Conservation (phyloP, 352 stramenopile species). For the Phytophthora litchii region DNA sequence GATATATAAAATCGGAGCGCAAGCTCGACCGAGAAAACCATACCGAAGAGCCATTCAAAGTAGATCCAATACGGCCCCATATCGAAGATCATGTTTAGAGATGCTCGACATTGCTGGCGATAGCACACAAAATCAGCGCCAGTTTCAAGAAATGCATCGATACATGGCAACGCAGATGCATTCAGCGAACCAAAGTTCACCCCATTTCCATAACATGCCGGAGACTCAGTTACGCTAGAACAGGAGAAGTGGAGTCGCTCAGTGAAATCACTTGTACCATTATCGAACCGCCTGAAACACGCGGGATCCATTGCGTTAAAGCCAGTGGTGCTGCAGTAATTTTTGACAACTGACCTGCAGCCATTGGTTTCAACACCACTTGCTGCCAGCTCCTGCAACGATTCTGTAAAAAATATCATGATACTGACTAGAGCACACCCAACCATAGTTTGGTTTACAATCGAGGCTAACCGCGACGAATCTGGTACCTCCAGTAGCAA, state of each 20-base stretch:
- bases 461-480: slow-evolving; percentile 48
- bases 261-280: slow-evolving; percentile 39
- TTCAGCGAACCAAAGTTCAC: slow-evolving; percentile 62
- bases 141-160: slow-evolving; percentile 34
- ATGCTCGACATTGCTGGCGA: slow-evolving; percentile 47
- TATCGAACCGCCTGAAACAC: slow-evolving; percentile 49
- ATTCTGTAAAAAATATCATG: slow-evolving; percentile 75
- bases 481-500: slow-evolving; percentile 66
- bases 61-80: slow-evolving; percentile 84
- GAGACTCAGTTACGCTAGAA: slow-evolving; percentile 1
- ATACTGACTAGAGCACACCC: slow-evolving; percentile 61
- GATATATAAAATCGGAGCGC: slow-evolving; percentile 60
- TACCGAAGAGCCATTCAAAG: slow-evolving; percentile 71
- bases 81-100: slow-evolving; percentile 44
- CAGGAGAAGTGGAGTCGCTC: slow-evolving; percentile 57
- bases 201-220: slow-evolving; percentile 52
- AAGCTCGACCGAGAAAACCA: slow-evolving; percentile 64
- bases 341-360: slow-evolving; percentile 54
- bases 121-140: slow-evolving; percentile 54
- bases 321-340: slow-evolving; percentile 52
- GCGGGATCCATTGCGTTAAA: slow-evolving; percentile 43
- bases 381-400: slow-evolving; percentile 61
- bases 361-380: slow-evolving; percentile 48
- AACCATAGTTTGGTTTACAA: slow-evolving; percentile 70
- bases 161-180: slow-evolving; percentile 30